These are phyloP conservation scores for Amauroascus niger DNA, from an alignment of 2,329 filamentous ascomycete genomes.

Conservation along the genomic window DNA sequence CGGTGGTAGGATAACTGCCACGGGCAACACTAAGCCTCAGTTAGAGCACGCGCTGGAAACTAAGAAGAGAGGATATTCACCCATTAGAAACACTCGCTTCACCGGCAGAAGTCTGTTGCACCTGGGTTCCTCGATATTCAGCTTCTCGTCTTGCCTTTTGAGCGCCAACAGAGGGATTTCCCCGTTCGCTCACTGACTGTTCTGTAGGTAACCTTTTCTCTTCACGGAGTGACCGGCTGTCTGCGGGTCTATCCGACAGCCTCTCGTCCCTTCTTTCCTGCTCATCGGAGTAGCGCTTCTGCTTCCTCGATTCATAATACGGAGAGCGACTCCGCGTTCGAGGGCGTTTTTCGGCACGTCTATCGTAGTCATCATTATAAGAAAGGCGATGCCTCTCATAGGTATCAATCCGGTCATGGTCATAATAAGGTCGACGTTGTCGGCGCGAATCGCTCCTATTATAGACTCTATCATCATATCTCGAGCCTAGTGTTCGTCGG, in stretches of 20 bases:
- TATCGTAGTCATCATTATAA: constrained; percentile 44
- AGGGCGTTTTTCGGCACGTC: constrained; percentile 45
- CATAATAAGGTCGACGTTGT: constrained; percentile 39
- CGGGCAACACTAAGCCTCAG: background rate
- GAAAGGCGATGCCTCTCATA: constrained; percentile 31
- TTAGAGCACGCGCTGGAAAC: constrained; percentile 17
- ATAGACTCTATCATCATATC: constrained; percentile 32
- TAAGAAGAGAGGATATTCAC: constrained; percentile 29
- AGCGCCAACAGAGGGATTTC: constrained; percentile 50
- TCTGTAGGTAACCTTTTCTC: constrained; percentile 46
- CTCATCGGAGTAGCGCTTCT: constrained; percentile 34
- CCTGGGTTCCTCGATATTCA: constrained; percentile 58
- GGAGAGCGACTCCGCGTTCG: constrained; percentile 48
- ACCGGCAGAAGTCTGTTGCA: constrained; percentile 39
- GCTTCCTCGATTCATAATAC: constrained; percentile 31
- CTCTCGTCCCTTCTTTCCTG: constrained; percentile 23
- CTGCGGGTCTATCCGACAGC: background rate
- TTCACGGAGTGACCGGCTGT: constrained; percentile 21
- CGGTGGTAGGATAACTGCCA: constrained; percentile 20
- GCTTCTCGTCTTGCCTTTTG: constrained; percentile 52
- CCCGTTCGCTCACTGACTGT: constrained; percentile 56
- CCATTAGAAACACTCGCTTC: constrained; percentile 29
- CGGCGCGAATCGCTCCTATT: constrained; percentile 37
- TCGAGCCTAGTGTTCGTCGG: constrained; percentile 27
- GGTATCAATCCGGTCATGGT: constrained; percentile 42